These are phyloP conservation scores for Boletus pseudopeckii DNA, from an alignment of 768 basidiomycete species.

Conservation along the genomic window DNA sequence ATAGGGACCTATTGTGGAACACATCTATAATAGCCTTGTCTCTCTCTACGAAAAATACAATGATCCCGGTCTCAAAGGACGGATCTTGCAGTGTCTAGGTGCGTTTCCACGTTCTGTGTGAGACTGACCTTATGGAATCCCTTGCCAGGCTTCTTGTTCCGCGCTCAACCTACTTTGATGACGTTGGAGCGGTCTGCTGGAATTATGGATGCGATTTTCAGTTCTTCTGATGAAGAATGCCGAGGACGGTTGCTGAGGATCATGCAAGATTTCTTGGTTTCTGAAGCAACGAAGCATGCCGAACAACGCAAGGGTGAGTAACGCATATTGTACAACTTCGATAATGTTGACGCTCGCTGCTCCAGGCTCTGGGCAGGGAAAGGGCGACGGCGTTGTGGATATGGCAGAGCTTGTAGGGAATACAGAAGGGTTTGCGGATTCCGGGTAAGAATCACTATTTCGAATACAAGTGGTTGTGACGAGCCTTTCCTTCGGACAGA, in stretches of 20 bases:
- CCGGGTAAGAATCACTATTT: slow-evolving; percentile 62
- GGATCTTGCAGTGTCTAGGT: slow-evolving; percentile 87
- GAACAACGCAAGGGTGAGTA: slow-evolving; percentile 62
- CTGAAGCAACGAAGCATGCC: slow-evolving; percentile 76
- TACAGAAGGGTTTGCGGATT: slow-evolving; percentile 93
- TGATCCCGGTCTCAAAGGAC: slow-evolving; percentile 57
- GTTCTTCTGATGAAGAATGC: slow-evolving; percentile 65
- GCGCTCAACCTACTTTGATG: slow-evolving; percentile 90
- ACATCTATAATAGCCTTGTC: slow-evolving; percentile 73
- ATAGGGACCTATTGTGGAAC: slow-evolving; percentile 74
- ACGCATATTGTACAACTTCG: neutral
- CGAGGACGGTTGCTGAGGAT: slow-evolving; percentile 77
- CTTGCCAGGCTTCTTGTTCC: slow-evolving; percentile 78
- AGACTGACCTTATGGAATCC: neutral
- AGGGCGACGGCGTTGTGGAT: slow-evolving; percentile 51
- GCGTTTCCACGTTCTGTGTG: slow-evolving; percentile 14
- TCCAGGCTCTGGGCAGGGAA: slow-evolving; percentile 21
- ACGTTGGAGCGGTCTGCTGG: slow-evolving; percentile 69
- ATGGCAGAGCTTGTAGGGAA: slow-evolving; percentile 96
- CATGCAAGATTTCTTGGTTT: slow-evolving; percentile 87
- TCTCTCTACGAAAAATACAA: slow-evolving; percentile 66
- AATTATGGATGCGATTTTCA: slow-evolving; percentile 90
- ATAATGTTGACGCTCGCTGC: neutral
- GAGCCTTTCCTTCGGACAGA: slow-evolving; percentile 39
- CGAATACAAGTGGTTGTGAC: neutral